Percentiles rank a stretch among this genome's conserved stretches.
Conservation (phyloP, 306 rosid genomes). For the Pueraria montana region DNA sequence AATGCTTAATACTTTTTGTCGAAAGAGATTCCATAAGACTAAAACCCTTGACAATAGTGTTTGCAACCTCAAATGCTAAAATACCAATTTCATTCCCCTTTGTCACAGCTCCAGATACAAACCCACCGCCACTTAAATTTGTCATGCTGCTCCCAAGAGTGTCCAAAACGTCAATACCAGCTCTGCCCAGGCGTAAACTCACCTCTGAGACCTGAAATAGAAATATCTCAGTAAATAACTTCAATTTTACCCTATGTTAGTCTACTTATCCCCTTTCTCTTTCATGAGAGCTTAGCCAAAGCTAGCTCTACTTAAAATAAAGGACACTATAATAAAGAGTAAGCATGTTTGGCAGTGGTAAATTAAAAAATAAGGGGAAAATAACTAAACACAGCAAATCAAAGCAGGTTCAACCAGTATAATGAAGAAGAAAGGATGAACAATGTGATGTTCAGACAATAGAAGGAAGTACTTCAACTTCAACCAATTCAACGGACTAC, state of each 20-base stretch:
- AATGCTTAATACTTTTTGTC: constrained; percentile 55
- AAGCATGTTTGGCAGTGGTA: constrained; percentile 17
- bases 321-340: constrained; percentile 3
- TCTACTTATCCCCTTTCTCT: constrained; percentile 33
- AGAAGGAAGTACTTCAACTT: constrained; percentile 16
- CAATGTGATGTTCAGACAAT: constrained; percentile 10
- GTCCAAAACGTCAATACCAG: constrained; percentile 82
- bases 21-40: constrained; percentile 86
- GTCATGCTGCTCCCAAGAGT: constrained; percentile 96
- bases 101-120: constrained; percentile 61
- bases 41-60: constrained; percentile 83
- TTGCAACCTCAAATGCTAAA: constrained; percentile 87
- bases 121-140: constrained; percentile 75
- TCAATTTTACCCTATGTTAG: constrained; percentile 22
- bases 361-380: not conserved
- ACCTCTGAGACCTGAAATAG: constrained; percentile 84
- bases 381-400: constrained; percentile 5
- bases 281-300: constrained; percentile 3
- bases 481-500: constrained; percentile 28
- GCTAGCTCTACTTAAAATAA: constrained; percentile 25
- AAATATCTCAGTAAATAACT: constrained; percentile 30
- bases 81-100: constrained; percentile 83
- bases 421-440: not conserved
- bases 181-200: constrained; percentile 79
- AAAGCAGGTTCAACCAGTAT: not conserved